These are phyloP conservation scores for Spirogloea muscicola DNA, from an alignment of 139 green algal species.

Conservation along the genomic window DNA sequence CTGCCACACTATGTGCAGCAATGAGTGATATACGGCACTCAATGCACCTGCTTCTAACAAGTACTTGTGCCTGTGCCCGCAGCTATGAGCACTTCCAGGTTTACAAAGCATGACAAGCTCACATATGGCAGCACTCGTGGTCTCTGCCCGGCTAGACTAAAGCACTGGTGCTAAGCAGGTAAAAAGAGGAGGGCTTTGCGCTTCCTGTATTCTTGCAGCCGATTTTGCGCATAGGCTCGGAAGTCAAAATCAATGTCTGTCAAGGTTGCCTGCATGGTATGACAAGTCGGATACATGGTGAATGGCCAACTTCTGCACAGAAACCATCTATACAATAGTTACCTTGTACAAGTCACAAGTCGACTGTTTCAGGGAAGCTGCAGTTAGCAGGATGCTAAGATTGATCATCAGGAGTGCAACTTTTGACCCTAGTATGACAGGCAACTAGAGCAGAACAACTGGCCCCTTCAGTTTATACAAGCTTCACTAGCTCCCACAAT, in stretches of 20 bases:
- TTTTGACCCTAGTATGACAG: neutral
- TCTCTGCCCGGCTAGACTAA: too few relatives aligned
- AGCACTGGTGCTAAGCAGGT: too few relatives aligned
- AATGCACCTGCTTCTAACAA: too few relatives aligned
- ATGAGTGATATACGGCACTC: too few relatives aligned
- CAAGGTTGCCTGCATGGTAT: neutral
- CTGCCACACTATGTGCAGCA: too few relatives aligned
- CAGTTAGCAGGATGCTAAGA: neutral
- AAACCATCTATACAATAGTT: neutral
- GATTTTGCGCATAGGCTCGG: neutral
- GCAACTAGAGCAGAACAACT: neutral
- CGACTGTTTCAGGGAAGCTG: neutral
- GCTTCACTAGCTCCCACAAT: neutral
- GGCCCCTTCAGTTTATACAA: neutral
- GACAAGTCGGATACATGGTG: neutral
- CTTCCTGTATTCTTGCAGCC: neutral
- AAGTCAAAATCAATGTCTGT: constrained; percentile 11
- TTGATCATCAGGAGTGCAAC: neutral
- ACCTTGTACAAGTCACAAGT: constrained; percentile 4
- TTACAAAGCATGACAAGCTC: too few relatives aligned
- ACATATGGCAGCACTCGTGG: too few relatives aligned
- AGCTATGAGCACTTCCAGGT: too few relatives aligned
- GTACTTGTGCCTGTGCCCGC: too few relatives aligned
- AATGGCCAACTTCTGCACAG: neutral
- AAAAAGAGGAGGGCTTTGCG: neutral